Evolutionary conservation across 331 rosid genomes (phyloP), one percentile per base, ranked within the genome.

Genomic region (Malus hybrid): DNA sequence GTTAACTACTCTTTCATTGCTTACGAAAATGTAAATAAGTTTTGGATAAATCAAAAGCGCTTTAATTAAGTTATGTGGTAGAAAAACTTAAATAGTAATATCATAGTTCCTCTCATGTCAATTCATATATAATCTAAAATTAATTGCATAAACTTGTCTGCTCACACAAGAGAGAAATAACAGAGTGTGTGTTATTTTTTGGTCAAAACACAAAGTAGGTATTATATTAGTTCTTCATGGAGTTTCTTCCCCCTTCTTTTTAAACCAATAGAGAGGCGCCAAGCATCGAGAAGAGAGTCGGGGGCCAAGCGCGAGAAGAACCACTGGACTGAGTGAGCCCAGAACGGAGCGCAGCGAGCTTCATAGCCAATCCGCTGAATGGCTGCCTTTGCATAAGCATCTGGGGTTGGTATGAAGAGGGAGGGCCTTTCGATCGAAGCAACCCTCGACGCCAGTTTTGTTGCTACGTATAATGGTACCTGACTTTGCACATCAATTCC

Each of bases 401-500:
- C 88, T 0, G 98, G 76, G 18, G 92, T 80, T 13, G 98, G 93
- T 70, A 86, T 46, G 67, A 89, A 89, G 12, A 88, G 19, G 0
- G 93, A 89, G 0, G 89, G 32, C 48, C 73, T 57, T 27, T 82
- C 64, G 1, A 89, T 87, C 2, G 76, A 79, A 4, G 96, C 92
- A 13, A 86, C 83, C 65, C 54, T 73, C 9, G 86, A 80, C 52
- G 19, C 87, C 97, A 93, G 87, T 27, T 85, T 87, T 14, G 98
- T 93, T 14, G 93, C 91, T 10, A 91, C 98, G 11, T 93, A 91
- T 8, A 93, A 76, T 5, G 98, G 98, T 39, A 88, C 88, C 91
- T 93, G 98, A 68, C 90, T 91, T 29, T 93, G 97, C 18, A 91
- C 92, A 36, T 89, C 88, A 59, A 93, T 93, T 42, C 97, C 96